phyloP scores from a whole-genome alignment of 768 basidiomycete genomes.

The Termitomyces sp. region DNA sequence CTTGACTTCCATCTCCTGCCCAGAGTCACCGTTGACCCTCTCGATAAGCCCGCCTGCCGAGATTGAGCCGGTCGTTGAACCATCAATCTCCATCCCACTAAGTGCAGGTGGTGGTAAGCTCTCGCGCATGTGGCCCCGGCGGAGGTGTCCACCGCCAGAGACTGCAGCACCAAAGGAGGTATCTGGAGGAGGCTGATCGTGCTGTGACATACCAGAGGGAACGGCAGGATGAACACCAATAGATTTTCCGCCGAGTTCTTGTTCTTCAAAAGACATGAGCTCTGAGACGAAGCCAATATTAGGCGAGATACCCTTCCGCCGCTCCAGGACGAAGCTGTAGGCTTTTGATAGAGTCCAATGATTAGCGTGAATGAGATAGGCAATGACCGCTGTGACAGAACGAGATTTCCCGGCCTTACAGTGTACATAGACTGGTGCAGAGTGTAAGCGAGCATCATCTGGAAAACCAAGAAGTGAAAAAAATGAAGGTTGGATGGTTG shows the following conservation, averaged over 20 bases:
- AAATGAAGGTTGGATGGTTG: background rate
- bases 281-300: constrained; percentile 98
- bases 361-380: constrained; percentile 95
- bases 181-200: constrained; percentile 18
- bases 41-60: constrained; percentile 32
- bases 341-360: constrained; percentile 93
- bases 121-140: constrained; percentile 66
- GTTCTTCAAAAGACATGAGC: constrained; percentile 94
- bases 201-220: constrained; percentile 16
- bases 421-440: constrained; percentile 88
- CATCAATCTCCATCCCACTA: constrained; percentile 18
- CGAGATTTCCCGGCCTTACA: constrained; percentile 96
- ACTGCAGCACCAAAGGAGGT: constrained; percentile 38
- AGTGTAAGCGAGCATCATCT: constrained; percentile 92
- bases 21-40: constrained; percentile 55
- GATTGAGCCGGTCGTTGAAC: constrained; percentile 25
- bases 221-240: constrained; percentile 52
- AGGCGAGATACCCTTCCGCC: constrained; percentile 91
- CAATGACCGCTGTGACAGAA: constrained; percentile 94
- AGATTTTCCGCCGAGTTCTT: constrained; percentile 76
- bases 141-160: constrained; percentile 27
- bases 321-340: constrained; percentile 87
- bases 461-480: background rate
- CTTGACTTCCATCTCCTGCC: constrained; percentile 85
- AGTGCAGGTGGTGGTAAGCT: constrained; percentile 53